Base-by-base conservation (phyloP, 495 filamentous ascomycete genomes). In the Pyronema domesticum region DNA sequence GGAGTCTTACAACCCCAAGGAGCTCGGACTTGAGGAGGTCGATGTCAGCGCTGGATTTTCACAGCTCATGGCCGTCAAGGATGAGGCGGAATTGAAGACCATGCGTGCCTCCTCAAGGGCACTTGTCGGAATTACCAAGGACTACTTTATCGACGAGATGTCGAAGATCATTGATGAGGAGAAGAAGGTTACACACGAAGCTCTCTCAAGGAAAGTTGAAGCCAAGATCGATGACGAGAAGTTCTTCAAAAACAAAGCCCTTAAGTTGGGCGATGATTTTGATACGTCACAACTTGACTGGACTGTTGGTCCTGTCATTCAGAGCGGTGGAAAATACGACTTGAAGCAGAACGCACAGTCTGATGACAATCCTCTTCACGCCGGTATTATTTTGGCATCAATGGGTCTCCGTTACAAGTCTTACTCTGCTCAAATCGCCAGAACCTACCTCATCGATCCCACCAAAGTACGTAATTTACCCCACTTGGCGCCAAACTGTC, bases 71-170 rank as follows among this genome's bases (percentile, higher is more conserved):
- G 80, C 93, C n/a, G 77, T 95, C 56, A 99, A 99, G 69, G 93
- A 95, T 68, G 89, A 95, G 55, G 81, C 83, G 57, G 91, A 99
- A 68, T 71, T 98, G 74, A 87, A 93, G 43, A 80, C 82, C 0
- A 94, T 96, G 76, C 80, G 93, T 44, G 89, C 86, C 60, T 86
- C 91, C 3, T 93, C 91, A 11, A 80, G 89, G 61, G 89, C 89
- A 34, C 93, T 88, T 57, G 87, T 89, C 55, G 88, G 85, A 42
- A 72, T 95, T 36, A 85, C 96, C 78, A 83, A 83, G 18, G 84
- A 86, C 52, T 96, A 88, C 68, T 95, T 95, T 66, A 79, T 95
- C 52, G 93, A 96, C 66, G 86, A 95, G 65, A 95, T 99, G 88
- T 94, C 89, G 42, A 81, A 80, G 56, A 79, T 95, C 48, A 77